These are phyloP conservation scores for Aurantiochytrium sp. DNA, from an alignment of 108 stramenopile genomes.

Conservation along the genomic window DNA sequence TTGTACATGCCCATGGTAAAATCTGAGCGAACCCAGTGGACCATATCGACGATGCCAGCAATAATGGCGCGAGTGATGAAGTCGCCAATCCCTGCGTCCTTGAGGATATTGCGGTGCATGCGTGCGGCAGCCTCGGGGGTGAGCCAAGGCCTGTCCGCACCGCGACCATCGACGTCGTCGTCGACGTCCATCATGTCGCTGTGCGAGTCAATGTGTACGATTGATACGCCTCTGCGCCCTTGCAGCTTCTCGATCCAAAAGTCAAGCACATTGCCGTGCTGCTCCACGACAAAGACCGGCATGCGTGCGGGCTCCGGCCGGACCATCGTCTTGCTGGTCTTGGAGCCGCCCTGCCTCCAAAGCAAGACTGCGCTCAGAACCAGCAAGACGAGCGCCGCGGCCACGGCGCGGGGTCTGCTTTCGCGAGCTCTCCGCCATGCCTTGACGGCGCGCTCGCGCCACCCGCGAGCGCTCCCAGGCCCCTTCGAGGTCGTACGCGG, in stretches of 20 bases:
- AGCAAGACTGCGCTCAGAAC: too few species aligned
- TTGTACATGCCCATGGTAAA: background rate
- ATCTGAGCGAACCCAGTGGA: background rate
- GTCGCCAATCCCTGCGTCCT: background rate
- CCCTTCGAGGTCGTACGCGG: too few species aligned
- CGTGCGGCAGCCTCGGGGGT: background rate
- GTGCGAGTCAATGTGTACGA: conserved; percentile 5
- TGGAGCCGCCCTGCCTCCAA: too few species aligned
- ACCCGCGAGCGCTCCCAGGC: too few species aligned
- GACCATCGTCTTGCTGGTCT: too few species aligned
- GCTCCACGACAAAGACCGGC: background rate
- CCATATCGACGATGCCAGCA: background rate
- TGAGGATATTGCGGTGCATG: background rate
- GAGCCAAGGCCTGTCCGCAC: too few species aligned
- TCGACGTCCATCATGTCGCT: conserved; percentile 5
- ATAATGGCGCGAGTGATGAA: conserved; percentile 4
- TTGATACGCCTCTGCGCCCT: background rate
- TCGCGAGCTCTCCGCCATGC: too few species aligned
- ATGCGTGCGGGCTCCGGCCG: background rate
- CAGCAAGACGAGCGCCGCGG: too few species aligned
- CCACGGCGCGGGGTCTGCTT: too few species aligned
- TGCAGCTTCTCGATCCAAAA: background rate
- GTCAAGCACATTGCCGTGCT: background rate
- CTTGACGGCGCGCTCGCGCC: too few species aligned
- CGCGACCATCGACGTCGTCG: background rate